Percentiles rank a stretch among this genome's conserved stretches.
These are phyloP conservation scores for Picea abies DNA, from an alignment of 83 land plant genomes.

Conservation along the genomic window DNA sequence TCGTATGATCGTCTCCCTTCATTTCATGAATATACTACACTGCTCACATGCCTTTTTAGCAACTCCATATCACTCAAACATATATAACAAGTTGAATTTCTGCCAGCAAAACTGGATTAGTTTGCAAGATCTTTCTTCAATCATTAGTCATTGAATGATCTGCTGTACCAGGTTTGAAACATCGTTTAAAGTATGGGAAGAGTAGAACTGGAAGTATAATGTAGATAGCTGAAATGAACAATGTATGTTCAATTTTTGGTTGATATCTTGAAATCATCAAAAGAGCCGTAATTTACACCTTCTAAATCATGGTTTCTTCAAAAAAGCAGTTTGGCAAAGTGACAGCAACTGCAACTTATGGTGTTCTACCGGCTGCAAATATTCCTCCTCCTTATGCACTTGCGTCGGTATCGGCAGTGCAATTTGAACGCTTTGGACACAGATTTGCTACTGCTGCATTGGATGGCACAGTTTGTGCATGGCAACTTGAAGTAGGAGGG, in stretches of 20 bases:
- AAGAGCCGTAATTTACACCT: neutral
- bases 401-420: constrained; percentile 83
- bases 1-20: neutral
- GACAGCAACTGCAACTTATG: constrained; percentile 92
- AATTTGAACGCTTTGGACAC: constrained; percentile 87
- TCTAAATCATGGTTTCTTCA: neutral
- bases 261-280: neutral
- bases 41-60: neutral
- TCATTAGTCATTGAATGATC: neutral
- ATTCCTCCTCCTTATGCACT: constrained; percentile 95
- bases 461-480: constrained; percentile 93
- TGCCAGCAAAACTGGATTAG: neutral
- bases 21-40: neutral
- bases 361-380: constrained; percentile 93
- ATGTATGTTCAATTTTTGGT: neutral
- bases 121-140: neutral
- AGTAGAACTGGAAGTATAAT: neutral
- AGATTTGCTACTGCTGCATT: constrained; percentile 85
- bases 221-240: neutral
- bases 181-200: neutral
- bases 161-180: neutral
- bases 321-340: constrained; percentile 78
- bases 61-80: neutral
- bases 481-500: constrained; percentile 99
- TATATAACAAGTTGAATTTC: neutral